These are phyloP conservation scores for Digitaria exilis DNA, from an alignment of 202 grass and related monocot genomes.

Conservation along the genomic window DNA sequence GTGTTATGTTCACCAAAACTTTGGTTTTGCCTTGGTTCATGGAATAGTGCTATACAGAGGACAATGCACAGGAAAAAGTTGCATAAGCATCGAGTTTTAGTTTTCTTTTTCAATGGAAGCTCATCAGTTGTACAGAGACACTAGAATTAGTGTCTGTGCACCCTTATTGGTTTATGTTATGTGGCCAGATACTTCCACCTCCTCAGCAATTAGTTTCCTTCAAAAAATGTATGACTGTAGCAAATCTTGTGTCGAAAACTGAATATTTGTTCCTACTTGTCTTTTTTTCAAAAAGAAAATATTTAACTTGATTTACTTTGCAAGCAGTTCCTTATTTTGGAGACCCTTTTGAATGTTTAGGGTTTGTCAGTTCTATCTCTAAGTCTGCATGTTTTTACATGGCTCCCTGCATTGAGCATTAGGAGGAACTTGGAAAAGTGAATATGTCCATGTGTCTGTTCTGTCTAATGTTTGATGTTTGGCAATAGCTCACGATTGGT, in stretches of 20 bases:
- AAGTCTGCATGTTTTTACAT: constrained; percentile 14
- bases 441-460: not conserved
- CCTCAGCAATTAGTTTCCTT: not conserved
- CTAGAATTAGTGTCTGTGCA: not conserved
- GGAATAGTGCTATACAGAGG: not conserved
- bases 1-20: not conserved
- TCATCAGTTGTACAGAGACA: not conserved
- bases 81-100: not conserved
- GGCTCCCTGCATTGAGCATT: not conserved
- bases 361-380: constrained; percentile 17
- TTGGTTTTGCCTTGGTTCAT: not conserved
- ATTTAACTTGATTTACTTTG: not conserved
- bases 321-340: not conserved
- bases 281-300: not conserved
- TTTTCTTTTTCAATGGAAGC: not conserved
- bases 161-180: not conserved
- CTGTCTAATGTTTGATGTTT: not conserved
- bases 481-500: constrained; percentile 32
- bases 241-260: not conserved
- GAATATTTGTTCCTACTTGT: constrained; percentile 18
- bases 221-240: not conserved
- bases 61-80: not conserved
- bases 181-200: not conserved
- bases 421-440: not conserved
- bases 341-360: constrained; percentile 3